These are phyloP conservation scores for Aspergillus uvarum DNA, from an alignment of 2,329 filamentous ascomycete genomes.

Conservation along the genomic window DNA sequence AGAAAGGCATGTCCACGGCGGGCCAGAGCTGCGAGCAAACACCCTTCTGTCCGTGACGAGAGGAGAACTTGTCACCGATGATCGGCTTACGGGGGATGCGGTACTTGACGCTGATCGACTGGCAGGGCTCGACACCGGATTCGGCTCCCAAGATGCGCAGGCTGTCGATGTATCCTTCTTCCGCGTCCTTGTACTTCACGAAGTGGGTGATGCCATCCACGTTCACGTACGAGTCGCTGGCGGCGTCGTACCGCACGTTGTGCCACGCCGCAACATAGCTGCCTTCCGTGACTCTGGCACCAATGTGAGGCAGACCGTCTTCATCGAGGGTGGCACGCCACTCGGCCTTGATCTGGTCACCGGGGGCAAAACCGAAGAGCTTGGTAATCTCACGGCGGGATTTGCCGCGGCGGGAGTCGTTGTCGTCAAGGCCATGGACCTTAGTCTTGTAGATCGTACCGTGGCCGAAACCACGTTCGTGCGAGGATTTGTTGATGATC, in stretches of 20 bases:
- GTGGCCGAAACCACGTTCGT: conserved; percentile 92
- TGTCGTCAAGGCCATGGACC: conserved; percentile 81
- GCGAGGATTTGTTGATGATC: conserved; percentile 97
- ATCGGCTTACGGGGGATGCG: conserved; percentile 85
- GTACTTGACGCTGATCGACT: conserved; percentile 89
- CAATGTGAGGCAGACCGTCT: conserved; percentile 82
- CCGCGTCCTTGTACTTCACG: conserved; percentile 91
- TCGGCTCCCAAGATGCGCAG: conserved; percentile 88
- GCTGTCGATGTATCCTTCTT: conserved; percentile 86
- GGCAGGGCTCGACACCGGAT: conserved; percentile 75
- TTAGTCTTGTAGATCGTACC: conserved; percentile 98
- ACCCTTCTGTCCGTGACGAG: conserved; percentile 96
- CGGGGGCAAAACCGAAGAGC: conserved; percentile 87
- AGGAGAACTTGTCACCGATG: conserved; percentile 99
- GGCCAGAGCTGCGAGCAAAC: conserved; percentile 97
- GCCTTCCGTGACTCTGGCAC: conserved; percentile 73
- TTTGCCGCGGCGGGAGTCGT: conserved; percentile 63
- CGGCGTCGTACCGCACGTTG: conserved; percentile 72
- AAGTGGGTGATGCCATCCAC: conserved; percentile 82
- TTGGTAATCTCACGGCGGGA: conserved; percentile 70
- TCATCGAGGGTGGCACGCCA: conserved; percentile 74
- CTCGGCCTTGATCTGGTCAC: conserved; percentile 67
- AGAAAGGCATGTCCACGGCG: conserved; percentile 89
- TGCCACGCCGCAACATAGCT: conserved; percentile 88
- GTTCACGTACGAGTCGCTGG: conserved; percentile 75